Percentiles rank a stretch among this genome's conserved stretches.
These are phyloP conservation scores for Aspergillus flavus DNA, from an alignment of 2,329 filamentous ascomycete genomes.

Conservation along the genomic window DNA sequence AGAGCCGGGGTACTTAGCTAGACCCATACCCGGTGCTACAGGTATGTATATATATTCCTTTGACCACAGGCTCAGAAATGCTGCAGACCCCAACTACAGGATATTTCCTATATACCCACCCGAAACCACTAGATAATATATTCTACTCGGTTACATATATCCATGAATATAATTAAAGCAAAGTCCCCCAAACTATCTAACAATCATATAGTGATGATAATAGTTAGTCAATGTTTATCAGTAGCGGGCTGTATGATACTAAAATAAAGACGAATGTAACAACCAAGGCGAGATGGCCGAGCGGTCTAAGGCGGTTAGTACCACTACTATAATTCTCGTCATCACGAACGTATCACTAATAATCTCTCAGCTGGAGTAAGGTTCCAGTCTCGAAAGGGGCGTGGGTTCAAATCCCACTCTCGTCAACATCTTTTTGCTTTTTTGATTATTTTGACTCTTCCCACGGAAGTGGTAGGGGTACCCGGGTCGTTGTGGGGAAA, in stretches of 20 bases:
- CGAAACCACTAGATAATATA: neutral
- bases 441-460: too few species aligned
- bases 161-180: neutral
- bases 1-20: too few species aligned
- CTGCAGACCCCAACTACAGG: too few species aligned
- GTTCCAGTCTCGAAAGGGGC: conserved; percentile 8
- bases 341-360: too few species aligned
- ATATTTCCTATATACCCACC: neutral
- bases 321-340: too few species aligned
- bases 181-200: neutral
- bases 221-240: too few species aligned
- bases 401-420: conserved; percentile 8
- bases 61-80: too few species aligned
- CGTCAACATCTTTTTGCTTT: conserved; percentile 1
- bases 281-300: conserved; percentile 5
- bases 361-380: conserved; percentile 1
- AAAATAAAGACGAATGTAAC: too few species aligned
- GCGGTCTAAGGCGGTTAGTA: conserved; percentile 1
- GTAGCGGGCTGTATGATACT: neutral
- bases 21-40: too few species aligned
- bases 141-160: neutral
- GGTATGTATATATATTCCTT: too few species aligned
- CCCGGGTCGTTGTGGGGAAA: neutral
- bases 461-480: neutral
- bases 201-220: neutral